Evolutionary conservation across 495 filamentous ascomycete species (phyloP), one percentile per base, ranked within the genome.

Genomic region (Rostrohypoxylon terebratum): DNA sequence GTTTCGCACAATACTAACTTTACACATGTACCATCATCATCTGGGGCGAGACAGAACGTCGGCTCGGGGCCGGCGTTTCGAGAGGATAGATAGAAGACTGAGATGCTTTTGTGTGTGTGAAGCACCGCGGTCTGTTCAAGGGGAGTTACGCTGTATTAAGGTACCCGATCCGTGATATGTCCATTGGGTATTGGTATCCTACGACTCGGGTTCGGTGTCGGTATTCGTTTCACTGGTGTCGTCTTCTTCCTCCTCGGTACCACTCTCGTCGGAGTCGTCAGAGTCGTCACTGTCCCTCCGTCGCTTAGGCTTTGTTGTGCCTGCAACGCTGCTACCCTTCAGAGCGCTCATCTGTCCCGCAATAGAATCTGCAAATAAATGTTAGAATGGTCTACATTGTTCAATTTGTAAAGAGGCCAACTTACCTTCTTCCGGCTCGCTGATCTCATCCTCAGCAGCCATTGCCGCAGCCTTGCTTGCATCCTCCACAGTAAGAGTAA

Each of bases 381-480:
- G 70, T 83, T 68, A 81, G 80, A 78, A 72, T 80, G 9, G 4
- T 34, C 20, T 36, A 45, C 63, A n/a, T 9, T 47, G 31, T 21
- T 31, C 59, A 34, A 34, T 38, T 21, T n/a, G 6, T 33, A 21
- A 47, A 42, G 54, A 65, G 51, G 63, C 40, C 55, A 58, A 81
- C 89, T 84, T 85, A 97, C 96, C 96, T 84, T 98, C 96, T 77
- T 98, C 96, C 8, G 96, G 95, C 79, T 99, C 96, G 78, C 93
- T 96, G 71, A 98, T 98, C 74, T 98, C 95, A 75, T 98, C 96
- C 68, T 93, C 92, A 14, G 91, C 92, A 42, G 88, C 88, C 76
- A 97, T 88, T 59, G 90, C 89, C 33, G 87, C 90, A 16, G 91
- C 94, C 83, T 94, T 96, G 79, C 89, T 91, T 44, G 91, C 89